Evolutionary conservation across 139 green algal genomes (phyloP).

Genomic region (Asterochloris erici): DNA sequence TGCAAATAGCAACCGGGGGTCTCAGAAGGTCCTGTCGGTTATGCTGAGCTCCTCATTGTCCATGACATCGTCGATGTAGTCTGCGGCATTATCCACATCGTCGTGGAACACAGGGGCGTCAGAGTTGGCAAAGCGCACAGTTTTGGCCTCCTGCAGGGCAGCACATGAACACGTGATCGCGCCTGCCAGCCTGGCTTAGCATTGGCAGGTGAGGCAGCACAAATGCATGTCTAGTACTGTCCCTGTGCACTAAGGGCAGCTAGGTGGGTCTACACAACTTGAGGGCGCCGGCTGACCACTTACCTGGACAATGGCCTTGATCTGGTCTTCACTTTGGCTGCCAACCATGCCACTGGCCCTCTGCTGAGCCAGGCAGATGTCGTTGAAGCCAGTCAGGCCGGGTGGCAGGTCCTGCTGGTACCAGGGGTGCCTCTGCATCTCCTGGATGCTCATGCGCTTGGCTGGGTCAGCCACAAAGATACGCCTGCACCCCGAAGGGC

Average conservation of each 20-base stretch:
- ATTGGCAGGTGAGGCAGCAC: no score
- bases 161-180: no score
- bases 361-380: slow-evolving; percentile 24
- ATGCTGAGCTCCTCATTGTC: slow-evolving; percentile 16
- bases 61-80: slow-evolving; percentile 26
- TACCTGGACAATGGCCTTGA: slow-evolving; percentile 9
- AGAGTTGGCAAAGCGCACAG: slow-evolving; percentile 12
- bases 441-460: slow-evolving; percentile 35
- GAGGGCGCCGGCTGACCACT: not conserved
- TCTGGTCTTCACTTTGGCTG: slow-evolving; percentile 27
- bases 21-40: slow-evolving; percentile 5
- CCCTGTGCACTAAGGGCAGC: no score
- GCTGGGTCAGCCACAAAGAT: slow-evolving; percentile 29
- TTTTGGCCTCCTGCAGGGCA: slow-evolving; percentile 7
- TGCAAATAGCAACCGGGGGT: not conserved
- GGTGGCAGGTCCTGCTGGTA: slow-evolving; percentile 24
- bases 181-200: no score
- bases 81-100: not conserved
- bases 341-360: slow-evolving; percentile 7
- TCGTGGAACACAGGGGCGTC: slow-evolving; percentile 12
- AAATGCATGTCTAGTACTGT: no score
- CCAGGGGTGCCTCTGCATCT: slow-evolving; percentile 59
- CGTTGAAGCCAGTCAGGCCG: slow-evolving; percentile 25
- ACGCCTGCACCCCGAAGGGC: not conserved
- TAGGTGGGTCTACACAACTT: no score